Evolutionary conservation across 2,329 filamentous ascomycete genomes (phyloP), one percentile per base, ranked within the genome.

Genomic region (Epichloe hybrida): DNA sequence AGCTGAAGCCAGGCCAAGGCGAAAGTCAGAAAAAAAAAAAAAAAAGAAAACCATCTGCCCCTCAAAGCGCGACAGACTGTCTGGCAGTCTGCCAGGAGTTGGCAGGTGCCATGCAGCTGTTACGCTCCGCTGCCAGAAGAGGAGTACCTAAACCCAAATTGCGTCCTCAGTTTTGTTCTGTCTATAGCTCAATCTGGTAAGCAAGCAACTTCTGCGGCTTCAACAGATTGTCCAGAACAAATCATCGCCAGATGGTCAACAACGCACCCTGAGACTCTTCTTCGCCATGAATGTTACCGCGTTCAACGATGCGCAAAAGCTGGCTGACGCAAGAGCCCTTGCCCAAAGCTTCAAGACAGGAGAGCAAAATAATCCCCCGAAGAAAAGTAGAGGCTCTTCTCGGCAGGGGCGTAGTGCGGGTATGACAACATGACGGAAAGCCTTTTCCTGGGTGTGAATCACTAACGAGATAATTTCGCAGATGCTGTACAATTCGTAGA

Each of bases 251-350:
- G 23, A 37, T n/a, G 5, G 12, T 35, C 27, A 20, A n/a, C 12
- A 31, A 27, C 9, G 17, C 46, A 15, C 11, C 39, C 13, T 11
- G 9, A 11, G 12, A 7, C 15, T 17, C 1, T 15, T 37, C 15
- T n/a, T 21, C 15, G 50, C 27, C 42, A 59, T 57, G 58, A 51
- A 48, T 20, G 44, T 51, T 21, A 13, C 52, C 2, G 56, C 54
- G 1, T 66, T 54, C 31, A 55, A 55, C 8, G 59, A 66, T 20
- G 23, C 53, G 0, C 54, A 56, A 8, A 64, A 57, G 38, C 47
- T 67, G 2, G 54, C 52, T 13, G 64, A 55, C 9, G 65, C 65
- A 13, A 51, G 52, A 13, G 62, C 56, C 5, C 58, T 67, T 12
- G 58, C 57, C 1, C 40, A 46, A 2, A 56, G 54, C 39, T 67